Base-by-base conservation (phyloP, 306 rosid species). In the Citrullus colocynthis region DNA sequence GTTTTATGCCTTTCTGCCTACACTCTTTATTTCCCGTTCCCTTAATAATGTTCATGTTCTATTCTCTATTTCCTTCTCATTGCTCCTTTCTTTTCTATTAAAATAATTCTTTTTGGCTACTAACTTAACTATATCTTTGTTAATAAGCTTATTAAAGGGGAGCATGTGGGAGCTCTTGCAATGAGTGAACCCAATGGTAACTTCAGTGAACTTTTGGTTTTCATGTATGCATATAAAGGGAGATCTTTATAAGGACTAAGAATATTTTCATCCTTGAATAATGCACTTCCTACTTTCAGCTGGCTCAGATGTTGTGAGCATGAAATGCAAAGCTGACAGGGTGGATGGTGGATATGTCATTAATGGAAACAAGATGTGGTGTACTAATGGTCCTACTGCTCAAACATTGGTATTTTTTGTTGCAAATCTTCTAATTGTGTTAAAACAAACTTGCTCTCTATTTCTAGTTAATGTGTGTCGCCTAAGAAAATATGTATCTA, bases 291-390 rank as follows among this genome's bases (percentile, higher is more conserved):
- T 75, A 79, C 45, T 56, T 45, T 73, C 82, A 88, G 98, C 98
- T 87, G 98, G 98, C 76, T 94, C 98, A 76, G 98, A 94, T 74
- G 97, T 91, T 85, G 97, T 94, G 81, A 92, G 98, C 87, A 94
- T 94, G 98, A 94, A 89, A 83, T 92, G 98, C 95, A 92, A 92
- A 85, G 95, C 97, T 82, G 95, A 88, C 56, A 93, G 86, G 15
- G 97, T 87, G 65, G 93, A 92, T 62, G 93, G 92, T 11, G 97
- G 98, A 58, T 94, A 90, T 79, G 37, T 92, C 77, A 78, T 94
- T 69, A 92, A 92, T 63, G 98, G 98, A 80, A 94, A 90, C 91
- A 94, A 94, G 89, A 89, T 94, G 96, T 94, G 97, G 97, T 92
- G 97, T 85, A 94, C 98, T 79, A 94, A 94, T 75, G 98, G 98